Evolutionary conservation across 176 grass and related monocot genomes (phyloP), one percentile per base, ranked within the genome.

Genomic region (Triticum turgidum): DNA sequence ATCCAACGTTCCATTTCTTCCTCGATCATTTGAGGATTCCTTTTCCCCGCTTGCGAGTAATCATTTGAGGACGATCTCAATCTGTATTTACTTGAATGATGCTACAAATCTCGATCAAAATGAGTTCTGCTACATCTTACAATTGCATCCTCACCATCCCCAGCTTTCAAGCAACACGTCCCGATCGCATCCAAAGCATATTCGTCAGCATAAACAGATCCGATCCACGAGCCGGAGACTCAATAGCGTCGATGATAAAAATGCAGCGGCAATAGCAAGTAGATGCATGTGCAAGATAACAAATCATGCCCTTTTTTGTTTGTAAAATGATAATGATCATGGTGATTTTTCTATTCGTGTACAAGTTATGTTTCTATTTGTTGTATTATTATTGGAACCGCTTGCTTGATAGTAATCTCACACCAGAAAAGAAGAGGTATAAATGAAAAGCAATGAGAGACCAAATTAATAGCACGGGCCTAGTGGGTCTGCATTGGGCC

Each of bases 321-420:
- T 9, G 11, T 47, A 47, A 47, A 47, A 47, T 47, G 3, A 47
- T 47, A 47, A 47, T 47, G 44, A 47, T 47, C 44, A 47, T 47
- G 11, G 4, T 13, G 44, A 47, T 47, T 47, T 47, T 47, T 47
- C 11, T 47, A 47, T 47, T 13, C 4, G 44, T 47, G 56, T 9
- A 37, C 14, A 80, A 65, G 11, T 79, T 79, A 39, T 42, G 7
- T 63, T 61, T 32, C 9, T 33, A 22, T 0, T 14, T 74, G 59
- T 38, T 68, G 21, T 22, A 65, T 47, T 20, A 29, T 62, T 47
- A 29, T 62, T 47, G 0, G 7, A 66, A 56, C 73, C 12, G 37
- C 38, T n/a, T 49, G 77, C 38, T n/a, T 49, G 77, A 80, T 63
- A 35, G 69, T 3, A 51, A 76, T 73, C 47, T 68, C 35, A 77